These are phyloP conservation scores for Dovyalis caffra DNA, from an alignment of 345 rosid genomes.

Conservation along the genomic window DNA sequence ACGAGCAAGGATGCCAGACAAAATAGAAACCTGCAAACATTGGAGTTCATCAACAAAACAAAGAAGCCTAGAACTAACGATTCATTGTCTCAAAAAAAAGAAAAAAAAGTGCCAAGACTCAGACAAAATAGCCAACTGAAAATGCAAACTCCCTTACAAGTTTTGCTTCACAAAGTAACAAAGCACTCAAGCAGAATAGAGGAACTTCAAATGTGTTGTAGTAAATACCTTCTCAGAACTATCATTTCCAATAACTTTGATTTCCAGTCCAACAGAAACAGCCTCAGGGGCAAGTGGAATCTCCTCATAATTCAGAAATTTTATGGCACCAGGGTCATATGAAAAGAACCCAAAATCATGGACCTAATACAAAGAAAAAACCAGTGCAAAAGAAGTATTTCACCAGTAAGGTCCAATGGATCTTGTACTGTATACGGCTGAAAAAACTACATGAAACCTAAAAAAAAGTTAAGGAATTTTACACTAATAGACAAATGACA, in stretches of 20 bases:
- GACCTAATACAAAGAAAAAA: conserved; percentile 54
- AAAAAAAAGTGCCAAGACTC: not conserved
- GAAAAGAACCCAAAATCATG: conserved; percentile 98
- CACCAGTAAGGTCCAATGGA: not conserved
- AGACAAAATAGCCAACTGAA: not conserved
- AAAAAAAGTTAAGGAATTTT: too few relatives aligned
- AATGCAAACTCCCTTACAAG: not conserved
- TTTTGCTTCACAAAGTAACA: not conserved
- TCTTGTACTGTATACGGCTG: not conserved
- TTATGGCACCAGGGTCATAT: conserved; percentile 72
- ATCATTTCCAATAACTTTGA: conserved; percentile 96
- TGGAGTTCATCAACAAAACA: not conserved
- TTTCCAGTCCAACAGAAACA: conserved; percentile 90
- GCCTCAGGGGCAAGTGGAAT: conserved; percentile 95
- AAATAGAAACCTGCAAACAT: conserved; percentile 77
- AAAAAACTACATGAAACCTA: too few relatives aligned
- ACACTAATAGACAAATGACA: too few relatives aligned
- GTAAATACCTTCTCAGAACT: conserved; percentile 88
- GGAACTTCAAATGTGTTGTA: not conserved
- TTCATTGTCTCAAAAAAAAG: not conserved
- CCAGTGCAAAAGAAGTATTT: not conserved
- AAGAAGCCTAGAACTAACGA: not conserved
- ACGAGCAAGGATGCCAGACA: conserved; percentile 96
- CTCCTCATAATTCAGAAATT: conserved; percentile 83
- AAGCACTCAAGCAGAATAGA: not conserved